Evolutionary conservation across 345 rosid species (phyloP).

Genomic region (Eucalyptus cladocalyx): DNA sequence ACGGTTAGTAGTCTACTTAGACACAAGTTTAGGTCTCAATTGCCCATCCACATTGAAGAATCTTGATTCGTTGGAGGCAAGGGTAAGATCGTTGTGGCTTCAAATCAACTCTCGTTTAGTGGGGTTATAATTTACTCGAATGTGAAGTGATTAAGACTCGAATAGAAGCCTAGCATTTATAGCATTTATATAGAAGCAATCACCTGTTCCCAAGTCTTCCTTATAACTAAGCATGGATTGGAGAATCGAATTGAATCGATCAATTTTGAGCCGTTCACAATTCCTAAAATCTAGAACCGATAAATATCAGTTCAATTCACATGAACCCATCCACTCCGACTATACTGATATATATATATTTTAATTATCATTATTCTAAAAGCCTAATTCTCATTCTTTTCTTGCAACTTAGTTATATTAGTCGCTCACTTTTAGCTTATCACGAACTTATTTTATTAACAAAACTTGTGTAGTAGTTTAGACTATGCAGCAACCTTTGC

Average conservation of each 20-base stretch:
- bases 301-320: background rate
- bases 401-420: no score
- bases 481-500: background rate
- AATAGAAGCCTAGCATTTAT: accelerated
- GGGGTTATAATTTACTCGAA: background rate
- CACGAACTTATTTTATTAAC: background rate
- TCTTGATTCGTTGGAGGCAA: no score
- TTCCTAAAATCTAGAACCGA: accelerated
- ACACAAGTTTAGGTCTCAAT: no score
- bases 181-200: accelerated
- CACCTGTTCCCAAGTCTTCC: no score
- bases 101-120: background rate
- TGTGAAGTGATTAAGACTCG: background rate
- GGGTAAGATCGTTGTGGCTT: background rate
- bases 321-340: accelerated
- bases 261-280: background rate
- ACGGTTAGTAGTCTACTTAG: no score
- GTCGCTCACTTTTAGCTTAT: background rate
- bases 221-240: background rate
- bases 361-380: no score
- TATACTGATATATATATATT: no score
- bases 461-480: background rate
- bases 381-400: background rate
- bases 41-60: no score
- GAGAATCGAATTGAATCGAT: background rate